Evolutionary conservation across 2,329 filamentous ascomycete genomes (phyloP).

Genomic region (Samsoniella hepiali): DNA sequence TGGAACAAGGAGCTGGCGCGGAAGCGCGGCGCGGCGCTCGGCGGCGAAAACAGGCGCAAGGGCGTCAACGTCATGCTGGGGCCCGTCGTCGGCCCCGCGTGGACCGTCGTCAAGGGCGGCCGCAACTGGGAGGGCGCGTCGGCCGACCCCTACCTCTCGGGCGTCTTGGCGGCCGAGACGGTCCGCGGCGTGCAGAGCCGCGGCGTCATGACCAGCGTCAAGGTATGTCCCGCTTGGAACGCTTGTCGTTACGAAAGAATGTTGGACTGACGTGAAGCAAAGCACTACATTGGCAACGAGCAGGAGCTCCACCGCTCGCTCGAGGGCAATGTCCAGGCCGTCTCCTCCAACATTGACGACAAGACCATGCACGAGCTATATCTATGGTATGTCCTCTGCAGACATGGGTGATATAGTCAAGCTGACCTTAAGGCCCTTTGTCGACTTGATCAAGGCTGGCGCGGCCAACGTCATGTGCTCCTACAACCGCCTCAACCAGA

Average conservation of each 20-base stretch:
- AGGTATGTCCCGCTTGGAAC: constrained; percentile 30
- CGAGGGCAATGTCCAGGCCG: constrained; percentile 51
- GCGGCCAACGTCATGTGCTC: constrained; percentile 58
- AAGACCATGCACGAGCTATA: constrained; percentile 62
- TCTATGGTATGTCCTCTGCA: constrained; percentile 48
- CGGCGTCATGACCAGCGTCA: constrained; percentile 76
- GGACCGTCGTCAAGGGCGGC: constrained; percentile 66
- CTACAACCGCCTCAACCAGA: constrained; percentile 70
- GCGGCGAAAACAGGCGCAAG: constrained; percentile 14
- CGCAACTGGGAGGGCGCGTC: constrained; percentile 76
- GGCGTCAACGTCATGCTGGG: constrained; percentile 66
- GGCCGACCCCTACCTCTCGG: constrained; percentile 67
- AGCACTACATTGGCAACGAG: constrained; percentile 73
- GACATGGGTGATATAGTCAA: background rate
- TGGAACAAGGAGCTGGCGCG: constrained; percentile 44
- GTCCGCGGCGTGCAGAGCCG: constrained; percentile 73
- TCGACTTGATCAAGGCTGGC: constrained; percentile 62
- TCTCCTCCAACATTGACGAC: constrained; percentile 60
- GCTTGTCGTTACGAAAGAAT: no score
- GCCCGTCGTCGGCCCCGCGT: constrained; percentile 67
- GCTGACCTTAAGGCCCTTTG: constrained; percentile 54
- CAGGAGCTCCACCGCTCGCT: constrained; percentile 72
- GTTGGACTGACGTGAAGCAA: constrained; percentile 29
- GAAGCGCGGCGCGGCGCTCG: constrained; percentile 10
- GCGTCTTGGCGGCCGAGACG: constrained; percentile 66